Evolutionary conservation across 257 asterid genomes (phyloP), one percentile per base, ranked within the genome.

Genomic region (Coffea canephora): DNA sequence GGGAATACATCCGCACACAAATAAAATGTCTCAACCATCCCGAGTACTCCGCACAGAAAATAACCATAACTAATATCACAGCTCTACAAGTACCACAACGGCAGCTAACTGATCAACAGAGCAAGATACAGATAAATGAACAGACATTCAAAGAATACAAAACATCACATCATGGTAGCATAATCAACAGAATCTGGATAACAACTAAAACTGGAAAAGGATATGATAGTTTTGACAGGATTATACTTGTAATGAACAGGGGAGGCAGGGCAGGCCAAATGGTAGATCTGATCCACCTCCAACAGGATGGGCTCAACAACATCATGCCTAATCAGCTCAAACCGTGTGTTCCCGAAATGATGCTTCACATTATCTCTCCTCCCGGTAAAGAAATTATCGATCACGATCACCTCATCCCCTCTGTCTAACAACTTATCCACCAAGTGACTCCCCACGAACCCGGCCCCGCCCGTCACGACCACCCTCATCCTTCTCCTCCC

Each of bases 251-350:
- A 86, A 79, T 86, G 86, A 34, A 86, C 87, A 15, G 89, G 89
- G 23, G 89, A 85, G 71, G 90, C 88, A 61, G 90, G 90, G 54
- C 90, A 87, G 71, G 90, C 90, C 80, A 85, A 76, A 61, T 82
- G 88, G 23, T 87, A 87, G 82, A 87, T 87, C 81, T 84, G 90
- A 87, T 87, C 90, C 9, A 87, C 88, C 83, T 87, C 90, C 79
- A 87, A 52, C 80, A 87, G 73, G 72, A 87, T 87, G 27, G 90
- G 88, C 71, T 87, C 89, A 41, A 87, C 90, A 64, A 87, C 90
- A 77, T 84, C 90, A 66, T 77, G 87, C 31, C 89, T 61, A 55
- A 86, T 83, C 8, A 86, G 78, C 77, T 86, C 89, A 76, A 86
- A 86, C 71, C 89, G 84, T 8, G 79, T 87, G 69, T 86, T 79